Percentiles rank a stretch among this genome's conserved stretches.
Conservation (phyloP, 2,329 filamentous ascomycete species). For the Phaeophleospora eucalypticola region DNA sequence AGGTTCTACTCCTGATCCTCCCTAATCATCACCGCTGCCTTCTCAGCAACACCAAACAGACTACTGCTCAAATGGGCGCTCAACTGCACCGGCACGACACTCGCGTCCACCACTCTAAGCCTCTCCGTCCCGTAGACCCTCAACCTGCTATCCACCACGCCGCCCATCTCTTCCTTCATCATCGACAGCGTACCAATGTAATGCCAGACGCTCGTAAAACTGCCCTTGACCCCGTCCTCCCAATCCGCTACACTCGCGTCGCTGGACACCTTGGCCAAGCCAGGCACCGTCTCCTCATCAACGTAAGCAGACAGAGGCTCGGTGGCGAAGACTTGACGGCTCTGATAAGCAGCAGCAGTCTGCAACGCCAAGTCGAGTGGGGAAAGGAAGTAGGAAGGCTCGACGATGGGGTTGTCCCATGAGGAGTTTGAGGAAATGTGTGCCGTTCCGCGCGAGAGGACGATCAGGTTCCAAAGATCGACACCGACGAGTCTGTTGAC, state of each 20-base stretch:
- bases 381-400: slow-evolving; percentile 42
- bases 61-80: slow-evolving; percentile 24
- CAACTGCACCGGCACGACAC: slow-evolving; percentile 26
- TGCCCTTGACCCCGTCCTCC: slow-evolving; percentile 24
- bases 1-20: slow-evolving; percentile 9
- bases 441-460: slow-evolving; percentile 24
- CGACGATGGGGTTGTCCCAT: slow-evolving; percentile 35
- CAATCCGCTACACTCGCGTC: slow-evolving; percentile 18
- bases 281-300: slow-evolving; percentile 28
- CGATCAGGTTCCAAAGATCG: slow-evolving; percentile 37
- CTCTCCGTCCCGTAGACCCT: slow-evolving; percentile 35
- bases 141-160: slow-evolving; percentile 36
- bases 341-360: slow-evolving; percentile 31
- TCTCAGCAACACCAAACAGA: slow-evolving; percentile 34
- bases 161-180: slow-evolving; percentile 27
- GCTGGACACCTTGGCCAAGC: slow-evolving; percentile 4
- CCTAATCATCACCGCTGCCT: slow-evolving; percentile 34
- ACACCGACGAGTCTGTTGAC: slow-evolving; percentile 29
- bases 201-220: slow-evolving; percentile 29
- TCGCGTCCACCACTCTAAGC: slow-evolving; percentile 36
- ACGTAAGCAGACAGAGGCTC: slow-evolving; percentile 26
- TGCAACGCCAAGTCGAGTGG: slow-evolving; percentile 37
- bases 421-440: slow-evolving; percentile 25
- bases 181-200: slow-evolving; percentile 28
- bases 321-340: slow-evolving; percentile 29